Percentiles rank a stretch among this genome's conserved stretches.
Conservation (phyloP, 345 rosid species). For the Syzygium grande region DNA sequence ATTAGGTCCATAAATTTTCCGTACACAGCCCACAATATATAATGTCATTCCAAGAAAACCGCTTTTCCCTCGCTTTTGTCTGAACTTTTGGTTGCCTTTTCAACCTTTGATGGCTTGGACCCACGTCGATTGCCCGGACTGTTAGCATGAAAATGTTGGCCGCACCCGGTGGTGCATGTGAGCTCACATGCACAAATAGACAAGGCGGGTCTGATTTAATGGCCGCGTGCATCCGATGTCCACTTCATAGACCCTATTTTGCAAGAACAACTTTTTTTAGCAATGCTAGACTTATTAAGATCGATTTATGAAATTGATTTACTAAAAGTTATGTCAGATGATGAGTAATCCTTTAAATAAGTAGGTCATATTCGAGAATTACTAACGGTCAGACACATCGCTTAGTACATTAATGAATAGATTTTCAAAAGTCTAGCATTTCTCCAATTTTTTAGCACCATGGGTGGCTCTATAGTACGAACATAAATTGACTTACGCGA, state of each 20-base stretch:
- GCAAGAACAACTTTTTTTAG: background rate
- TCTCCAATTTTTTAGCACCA: background rate
- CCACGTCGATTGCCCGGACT: background rate
- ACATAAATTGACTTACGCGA: too few species aligned
- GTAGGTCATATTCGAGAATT: background rate
- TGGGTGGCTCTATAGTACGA: background rate
- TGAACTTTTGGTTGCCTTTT: background rate
- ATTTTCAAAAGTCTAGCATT: background rate
- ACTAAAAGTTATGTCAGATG: background rate
- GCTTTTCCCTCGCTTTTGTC: background rate
- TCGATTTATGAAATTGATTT: background rate
- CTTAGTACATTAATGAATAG: background rate
- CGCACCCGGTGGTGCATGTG: background rate
- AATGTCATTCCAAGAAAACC: background rate
- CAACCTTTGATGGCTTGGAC: background rate
- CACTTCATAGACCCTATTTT: background rate
- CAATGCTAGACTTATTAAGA: background rate
- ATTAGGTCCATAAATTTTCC: background rate
- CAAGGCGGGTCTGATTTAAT: background rate
- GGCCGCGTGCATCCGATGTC: background rate
- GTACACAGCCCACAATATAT: background rate
- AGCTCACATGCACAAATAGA: background rate
- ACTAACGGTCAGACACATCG: accelerated
- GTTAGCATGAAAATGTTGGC: background rate
- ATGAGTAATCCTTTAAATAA: background rate